Evolutionary conservation across 1,284 basidiomycete species (phyloP), one percentile per base, ranked within the genome.

Genomic region (Boletellus deceptivus): DNA sequence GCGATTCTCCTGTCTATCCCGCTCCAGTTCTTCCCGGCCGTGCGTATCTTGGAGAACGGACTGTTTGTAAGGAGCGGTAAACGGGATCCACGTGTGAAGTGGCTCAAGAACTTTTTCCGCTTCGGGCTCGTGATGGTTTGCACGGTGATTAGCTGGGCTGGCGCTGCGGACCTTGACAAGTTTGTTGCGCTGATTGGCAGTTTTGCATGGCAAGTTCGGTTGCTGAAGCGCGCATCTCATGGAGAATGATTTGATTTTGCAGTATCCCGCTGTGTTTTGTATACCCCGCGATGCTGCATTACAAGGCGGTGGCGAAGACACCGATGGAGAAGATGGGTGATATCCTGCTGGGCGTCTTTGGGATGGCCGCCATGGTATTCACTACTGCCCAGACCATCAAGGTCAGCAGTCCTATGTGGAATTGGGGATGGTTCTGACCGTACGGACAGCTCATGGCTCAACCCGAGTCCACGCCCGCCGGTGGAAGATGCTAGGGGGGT

Each of bases 1-100:
- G 96, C 95, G 9, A 99, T 98, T 68, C 77, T 98, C 54, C 83
- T 98, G 37, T 97, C 93, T 14, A 89, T 92, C 14, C 96, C 96
- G 0, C 81, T 99, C 4, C 94, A 97, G 68, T 86, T 99, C 50
- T 98, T 99, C 89, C 96, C 96, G 0, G 97, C 95, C 1, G 86
- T 98, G 43, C 84, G 94, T 41, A 98, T 99, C 67, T 84, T 99
- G 73, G 97, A 99, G 76, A 96, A 96, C 61, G 95, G 92, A 2
- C 65, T 99, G n/a, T 98, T 99, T 69, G 82, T 83, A 46, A 84
- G 83, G 46, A 97, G 94, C 61, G 97, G 98, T 55, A 92, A 93
- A 70, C 76, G 59, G 34, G 72, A 86, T 63, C 55, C 68, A 34
- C 73, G 77, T 48, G 84, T 91, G 63, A 91, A 90, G 67, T 91